Percentiles rank a stretch among this genome's conserved stretches.
phyloP scores from a whole-genome alignment of 2,329 filamentous ascomycete genomes.

The Didymella keratinophila region DNA sequence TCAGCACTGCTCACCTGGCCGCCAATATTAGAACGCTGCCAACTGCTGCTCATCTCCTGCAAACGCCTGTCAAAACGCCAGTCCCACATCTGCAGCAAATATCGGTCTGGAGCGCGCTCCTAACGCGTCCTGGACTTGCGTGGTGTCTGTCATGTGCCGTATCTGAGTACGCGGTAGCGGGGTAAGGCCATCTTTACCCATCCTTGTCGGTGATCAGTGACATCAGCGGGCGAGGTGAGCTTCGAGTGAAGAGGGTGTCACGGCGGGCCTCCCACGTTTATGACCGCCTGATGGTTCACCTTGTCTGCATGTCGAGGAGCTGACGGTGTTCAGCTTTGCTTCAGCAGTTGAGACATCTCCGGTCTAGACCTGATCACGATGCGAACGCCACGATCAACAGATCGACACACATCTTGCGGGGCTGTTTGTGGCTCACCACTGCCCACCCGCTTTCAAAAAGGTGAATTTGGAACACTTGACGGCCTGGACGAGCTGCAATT shows the following conservation, averaged over 20 bases:
- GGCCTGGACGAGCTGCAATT: slow-evolving; percentile 20
- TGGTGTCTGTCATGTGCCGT: slow-evolving; percentile 5
- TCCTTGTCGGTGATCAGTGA: slow-evolving; percentile 17
- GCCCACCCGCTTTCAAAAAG: slow-evolving; percentile 3
- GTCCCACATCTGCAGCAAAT: background rate
- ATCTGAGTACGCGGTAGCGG: slow-evolving; percentile 4
- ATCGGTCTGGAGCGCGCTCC: slow-evolving; percentile 3
- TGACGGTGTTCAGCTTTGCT: background rate
- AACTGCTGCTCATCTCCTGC: background rate
- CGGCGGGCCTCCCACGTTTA: slow-evolving; percentile 3
- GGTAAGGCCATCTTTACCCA: slow-evolving; percentile 12
- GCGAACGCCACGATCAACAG: slow-evolving; percentile 3
- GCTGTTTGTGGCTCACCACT: slow-evolving; percentile 10
- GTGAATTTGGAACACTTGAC: slow-evolving; percentile 8
- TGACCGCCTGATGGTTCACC: background rate
- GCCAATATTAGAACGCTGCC: background rate
- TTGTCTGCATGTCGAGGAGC: background rate
- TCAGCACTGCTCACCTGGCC: slow-evolving; percentile 4
- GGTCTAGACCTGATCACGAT: background rate
- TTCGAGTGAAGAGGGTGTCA: background rate
- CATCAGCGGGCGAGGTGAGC: slow-evolving; percentile 4
- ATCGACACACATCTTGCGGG: slow-evolving; percentile 9
- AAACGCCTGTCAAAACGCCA: slow-evolving; percentile 15
- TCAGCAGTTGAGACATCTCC: background rate
- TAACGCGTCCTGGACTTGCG: background rate